These are phyloP conservation scores for Hyparrhenia diplandra DNA, from an alignment of 176 grass and related monocot genomes.

Conservation along the genomic window DNA sequence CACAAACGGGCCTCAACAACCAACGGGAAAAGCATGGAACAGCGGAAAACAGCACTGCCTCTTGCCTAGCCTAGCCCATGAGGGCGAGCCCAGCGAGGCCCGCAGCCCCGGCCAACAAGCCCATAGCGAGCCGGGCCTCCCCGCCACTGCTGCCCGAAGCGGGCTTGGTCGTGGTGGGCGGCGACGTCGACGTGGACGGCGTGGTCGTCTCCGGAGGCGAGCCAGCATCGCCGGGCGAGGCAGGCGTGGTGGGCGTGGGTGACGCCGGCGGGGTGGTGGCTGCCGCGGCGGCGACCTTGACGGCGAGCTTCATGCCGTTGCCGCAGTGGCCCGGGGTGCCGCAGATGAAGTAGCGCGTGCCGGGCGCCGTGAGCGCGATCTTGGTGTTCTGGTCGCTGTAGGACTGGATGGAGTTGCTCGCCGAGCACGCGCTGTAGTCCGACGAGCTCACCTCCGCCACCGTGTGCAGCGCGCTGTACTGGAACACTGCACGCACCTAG, in stretches of 20 bases:
- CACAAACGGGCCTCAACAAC: not conserved
- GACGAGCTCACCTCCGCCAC: conserved; percentile 65
- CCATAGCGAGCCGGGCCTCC: conserved; percentile 14
- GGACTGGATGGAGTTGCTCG: conserved; percentile 60
- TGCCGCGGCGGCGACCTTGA: conserved; percentile 39
- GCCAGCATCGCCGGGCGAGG: conserved; percentile 13
- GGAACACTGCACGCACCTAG: conserved; percentile 49
- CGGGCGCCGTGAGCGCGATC: conserved; percentile 63
- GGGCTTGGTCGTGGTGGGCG: conserved; percentile 16
- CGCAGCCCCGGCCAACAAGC: conserved; percentile 18
- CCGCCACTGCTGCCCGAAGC: not conserved
- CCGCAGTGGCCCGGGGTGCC: conserved; percentile 65
- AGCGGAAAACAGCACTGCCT: conserved; percentile 38
- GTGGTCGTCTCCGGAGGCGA: not conserved
- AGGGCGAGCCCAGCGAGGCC: conserved; percentile 40
- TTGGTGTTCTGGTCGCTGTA: conserved; percentile 89
- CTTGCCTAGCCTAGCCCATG: conserved; percentile 60
- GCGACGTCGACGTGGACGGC: conserved; percentile 14
- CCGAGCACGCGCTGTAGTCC: conserved; percentile 81
- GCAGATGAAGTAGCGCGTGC: conserved; percentile 94
- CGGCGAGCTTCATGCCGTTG: conserved; percentile 81
- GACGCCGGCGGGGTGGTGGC: not conserved
- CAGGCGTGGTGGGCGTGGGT: conserved; percentile 6
- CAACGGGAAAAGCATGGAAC: not conserved
- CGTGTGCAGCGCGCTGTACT: conserved; percentile 57